Conservation (phyloP, 495 filamentous ascomycete genomes). For the Cladorrhinum samala region DNA sequence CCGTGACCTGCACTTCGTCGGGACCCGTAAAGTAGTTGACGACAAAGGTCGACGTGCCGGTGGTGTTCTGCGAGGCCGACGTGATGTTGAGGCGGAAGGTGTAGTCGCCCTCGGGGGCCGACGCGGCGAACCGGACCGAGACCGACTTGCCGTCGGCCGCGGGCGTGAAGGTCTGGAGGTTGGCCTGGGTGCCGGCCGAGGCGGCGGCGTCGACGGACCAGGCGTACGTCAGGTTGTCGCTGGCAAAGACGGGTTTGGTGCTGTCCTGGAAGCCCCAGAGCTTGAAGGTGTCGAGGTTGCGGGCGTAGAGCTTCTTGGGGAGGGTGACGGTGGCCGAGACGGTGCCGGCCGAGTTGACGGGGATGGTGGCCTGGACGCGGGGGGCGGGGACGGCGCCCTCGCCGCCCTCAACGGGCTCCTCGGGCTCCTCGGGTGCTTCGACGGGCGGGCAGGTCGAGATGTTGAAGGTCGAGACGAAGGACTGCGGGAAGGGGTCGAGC, state of each 20-base stretch:
- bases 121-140: slow-evolving; percentile 8
- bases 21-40: slow-evolving; percentile 15
- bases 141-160: slow-evolving; percentile 6
- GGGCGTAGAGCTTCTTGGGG: slow-evolving; percentile 6
- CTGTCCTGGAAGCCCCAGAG: slow-evolving; percentile 15
- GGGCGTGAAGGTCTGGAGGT: slow-evolving; percentile 15
- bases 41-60: slow-evolving; percentile 9
- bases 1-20: slow-evolving; percentile 5
- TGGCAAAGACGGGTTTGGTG: slow-evolving; percentile 3
- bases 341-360: slow-evolving; percentile 1
- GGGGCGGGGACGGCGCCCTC: neutral
- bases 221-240: slow-evolving; percentile 9
- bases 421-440: neutral
- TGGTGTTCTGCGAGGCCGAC: slow-evolving; percentile 9
- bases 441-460: slow-evolving; percentile 8
- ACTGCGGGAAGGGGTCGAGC: slow-evolving; percentile 18
- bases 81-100: slow-evolving; percentile 13
- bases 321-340: neutral
- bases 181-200: slow-evolving; percentile 12
- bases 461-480: slow-evolving; percentile 13
- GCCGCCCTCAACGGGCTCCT: neutral
- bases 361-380: slow-evolving; percentile 11
- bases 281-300: slow-evolving; percentile 15
- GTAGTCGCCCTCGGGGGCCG: slow-evolving; percentile 11
- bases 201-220: slow-evolving; percentile 10